Evolutionary conservation across 2,329 filamentous ascomycete species (phyloP).

Genomic region (Rasamsonia emersonii): DNA sequence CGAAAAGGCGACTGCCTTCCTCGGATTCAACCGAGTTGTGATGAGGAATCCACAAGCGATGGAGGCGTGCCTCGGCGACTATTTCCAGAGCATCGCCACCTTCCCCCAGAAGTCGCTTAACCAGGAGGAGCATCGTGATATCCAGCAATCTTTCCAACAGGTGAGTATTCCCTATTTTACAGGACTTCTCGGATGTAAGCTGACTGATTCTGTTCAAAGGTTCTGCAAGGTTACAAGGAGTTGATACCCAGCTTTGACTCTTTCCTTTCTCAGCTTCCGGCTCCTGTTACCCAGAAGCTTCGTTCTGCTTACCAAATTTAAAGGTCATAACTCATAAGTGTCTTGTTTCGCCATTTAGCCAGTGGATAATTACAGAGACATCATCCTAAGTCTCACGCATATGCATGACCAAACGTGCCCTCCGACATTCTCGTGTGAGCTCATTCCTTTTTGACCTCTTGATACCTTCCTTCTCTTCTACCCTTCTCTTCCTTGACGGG

Average conservation of each 20-base stretch:
- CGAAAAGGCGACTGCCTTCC: slow-evolving; percentile 89
- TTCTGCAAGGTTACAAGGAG: slow-evolving; percentile 39
- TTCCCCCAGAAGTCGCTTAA: slow-evolving; percentile 55
- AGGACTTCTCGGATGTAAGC: slow-evolving; percentile 5
- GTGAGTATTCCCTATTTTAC: slow-evolving; percentile 40
- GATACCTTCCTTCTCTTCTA: no score
- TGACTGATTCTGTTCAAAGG: slow-evolving; percentile 16
- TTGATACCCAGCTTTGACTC: slow-evolving; percentile 40
- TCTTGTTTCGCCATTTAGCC: background rate
- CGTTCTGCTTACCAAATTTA: slow-evolving; percentile 35
- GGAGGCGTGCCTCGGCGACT: slow-evolving; percentile 73
- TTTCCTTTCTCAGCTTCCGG: slow-evolving; percentile 35
- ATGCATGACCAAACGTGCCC: no score
- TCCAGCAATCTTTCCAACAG: slow-evolving; percentile 66
- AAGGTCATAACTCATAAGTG: slow-evolving; percentile 2
- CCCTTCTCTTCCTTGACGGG: no score
- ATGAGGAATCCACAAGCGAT: slow-evolving; percentile 83
- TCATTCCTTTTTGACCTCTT: no score
- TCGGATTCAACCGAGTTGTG: slow-evolving; percentile 80
- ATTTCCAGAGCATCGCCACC: slow-evolving; percentile 74
- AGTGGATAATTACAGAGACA: background rate
- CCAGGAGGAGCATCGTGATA: slow-evolving; percentile 50
- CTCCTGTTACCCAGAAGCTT: slow-evolving; percentile 32
- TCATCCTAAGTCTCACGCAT: no score
- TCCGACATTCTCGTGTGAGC: no score